Evolutionary conservation across 2,329 filamentous ascomycete species (phyloP), one percentile per base, ranked within the genome.

Genomic region (Emergomyces orientalis): DNA sequence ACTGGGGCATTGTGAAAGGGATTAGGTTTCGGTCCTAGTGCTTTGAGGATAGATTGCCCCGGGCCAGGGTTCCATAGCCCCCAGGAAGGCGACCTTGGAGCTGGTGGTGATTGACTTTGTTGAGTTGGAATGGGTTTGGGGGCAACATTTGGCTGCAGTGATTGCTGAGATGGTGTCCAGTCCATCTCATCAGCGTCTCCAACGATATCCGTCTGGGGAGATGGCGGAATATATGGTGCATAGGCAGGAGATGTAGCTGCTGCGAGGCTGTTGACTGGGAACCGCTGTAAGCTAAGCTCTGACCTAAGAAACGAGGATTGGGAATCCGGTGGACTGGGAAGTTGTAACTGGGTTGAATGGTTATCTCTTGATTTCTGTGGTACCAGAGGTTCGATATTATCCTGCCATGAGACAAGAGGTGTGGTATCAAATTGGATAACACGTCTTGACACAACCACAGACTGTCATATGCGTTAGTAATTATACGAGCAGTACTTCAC

Each of bases 101-200:
- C 72, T 56, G 76, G 67, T 27, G 78, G 78, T 6, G 79, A 66
- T 51, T 69, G 71, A 39, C 78, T 78, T 64, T 76, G 73, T 30
- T 65, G 69, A 55, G 69, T 68, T 51, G 73, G 69, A 52, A 72
- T 70, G 45, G 70, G 69, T 37, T 69, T 65, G n/a, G 72, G 65
- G 59, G 71, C 72, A 17, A 72, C 65, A 7, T 59, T 74, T 39
- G 73, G 73, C 54, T 69, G 70, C 25, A 77, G 69, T 25, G 73
- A 65, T 61, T 74, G 71, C 49, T 76, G 73, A 43, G 78, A 77
- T n/a, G 79, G 79, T 41, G 77, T 78, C 79, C 79, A 81, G 64
- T 81, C 79, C 79, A 81, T 81, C 51, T 73, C 73, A 64, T 80
- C 78, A 22, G 67, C 69, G 27, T 67, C 66, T 43, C 71, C 69